Conservation (phyloP, 2,329 filamentous ascomycete genomes). For the Penicillium sp. region DNA sequence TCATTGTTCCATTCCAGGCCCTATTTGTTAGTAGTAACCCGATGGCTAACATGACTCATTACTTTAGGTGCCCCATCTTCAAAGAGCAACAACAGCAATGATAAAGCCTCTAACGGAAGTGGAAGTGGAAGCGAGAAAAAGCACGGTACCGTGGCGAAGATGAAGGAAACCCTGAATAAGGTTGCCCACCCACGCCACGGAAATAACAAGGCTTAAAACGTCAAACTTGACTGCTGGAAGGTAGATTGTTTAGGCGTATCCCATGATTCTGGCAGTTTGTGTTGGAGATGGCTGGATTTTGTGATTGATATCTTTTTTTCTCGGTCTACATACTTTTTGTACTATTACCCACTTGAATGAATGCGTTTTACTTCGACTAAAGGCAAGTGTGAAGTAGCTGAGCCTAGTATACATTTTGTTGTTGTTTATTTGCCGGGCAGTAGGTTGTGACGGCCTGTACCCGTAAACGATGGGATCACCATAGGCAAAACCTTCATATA, state of each 20-base stretch:
- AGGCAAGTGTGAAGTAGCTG: too few relatives aligned
- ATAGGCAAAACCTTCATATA: too few relatives aligned
- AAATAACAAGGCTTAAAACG: background rate
- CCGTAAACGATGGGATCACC: too few relatives aligned
- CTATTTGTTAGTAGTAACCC: background rate
- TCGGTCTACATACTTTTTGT: background rate
- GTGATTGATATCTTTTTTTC: background rate
- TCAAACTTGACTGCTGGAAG: background rate
- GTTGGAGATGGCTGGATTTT: background rate
- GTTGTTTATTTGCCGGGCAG: too few relatives aligned
- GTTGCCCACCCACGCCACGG: slow-evolving; percentile 16
- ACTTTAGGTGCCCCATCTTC: background rate
- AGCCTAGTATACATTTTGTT: too few relatives aligned
- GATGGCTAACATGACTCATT: background rate
- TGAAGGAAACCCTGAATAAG: slow-evolving; percentile 24
- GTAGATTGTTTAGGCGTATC: background rate
- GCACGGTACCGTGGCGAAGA: slow-evolving; percentile 18
- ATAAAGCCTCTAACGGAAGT: background rate
- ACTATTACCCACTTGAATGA: background rate
- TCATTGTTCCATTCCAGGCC: background rate
- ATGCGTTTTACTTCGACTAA: background rate
- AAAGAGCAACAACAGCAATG: background rate
- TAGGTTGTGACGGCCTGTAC: too few relatives aligned
- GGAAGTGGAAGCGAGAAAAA: slow-evolving; percentile 12
- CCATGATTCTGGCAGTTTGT: background rate